These are phyloP conservation scores for Pulicaria dysenterica DNA, from an alignment of 129 eudicot species.

Conservation along the genomic window DNA sequence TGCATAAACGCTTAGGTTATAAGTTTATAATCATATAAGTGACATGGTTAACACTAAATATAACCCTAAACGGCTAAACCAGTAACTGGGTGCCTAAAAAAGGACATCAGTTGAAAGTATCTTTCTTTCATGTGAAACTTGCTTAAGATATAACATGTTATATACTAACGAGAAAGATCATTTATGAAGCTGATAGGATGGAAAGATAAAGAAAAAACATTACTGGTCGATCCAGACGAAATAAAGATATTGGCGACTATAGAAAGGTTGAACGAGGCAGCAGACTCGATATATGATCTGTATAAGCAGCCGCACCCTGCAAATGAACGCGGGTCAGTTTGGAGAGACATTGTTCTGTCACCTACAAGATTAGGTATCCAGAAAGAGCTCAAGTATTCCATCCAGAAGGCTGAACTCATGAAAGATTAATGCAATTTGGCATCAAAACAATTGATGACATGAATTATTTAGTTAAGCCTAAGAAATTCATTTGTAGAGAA, in stretches of 20 bases:
- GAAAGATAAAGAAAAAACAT: constrained; percentile 88
- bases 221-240: constrained; percentile 93
- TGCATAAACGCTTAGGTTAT: background rate
- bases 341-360: constrained; percentile 93
- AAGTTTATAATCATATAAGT: background rate
- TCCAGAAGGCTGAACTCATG: constrained; percentile 58
- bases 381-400: constrained; percentile 79
- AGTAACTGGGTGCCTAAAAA: too few relatives aligned
- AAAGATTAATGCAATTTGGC: constrained; percentile 22
- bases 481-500: background rate
- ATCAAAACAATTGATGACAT: background rate
- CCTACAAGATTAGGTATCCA: constrained; percentile 87
- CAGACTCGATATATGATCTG: constrained; percentile 71
- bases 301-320: constrained; percentile 62
- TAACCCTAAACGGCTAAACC: too few relatives aligned
- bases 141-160: background rate
- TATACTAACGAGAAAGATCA: constrained; percentile 15
- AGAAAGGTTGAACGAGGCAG: constrained; percentile 65
- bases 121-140: too few relatives aligned
- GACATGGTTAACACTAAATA: background rate
- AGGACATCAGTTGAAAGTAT: too few relatives aligned
- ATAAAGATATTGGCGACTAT: constrained; percentile 56
- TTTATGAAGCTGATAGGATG: constrained; percentile 80
- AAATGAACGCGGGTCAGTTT: constrained; percentile 56
- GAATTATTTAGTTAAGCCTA: background rate